Conservation (phyloP, 768 basidiomycete genomes). For the Hirschioporus abietinus region DNA sequence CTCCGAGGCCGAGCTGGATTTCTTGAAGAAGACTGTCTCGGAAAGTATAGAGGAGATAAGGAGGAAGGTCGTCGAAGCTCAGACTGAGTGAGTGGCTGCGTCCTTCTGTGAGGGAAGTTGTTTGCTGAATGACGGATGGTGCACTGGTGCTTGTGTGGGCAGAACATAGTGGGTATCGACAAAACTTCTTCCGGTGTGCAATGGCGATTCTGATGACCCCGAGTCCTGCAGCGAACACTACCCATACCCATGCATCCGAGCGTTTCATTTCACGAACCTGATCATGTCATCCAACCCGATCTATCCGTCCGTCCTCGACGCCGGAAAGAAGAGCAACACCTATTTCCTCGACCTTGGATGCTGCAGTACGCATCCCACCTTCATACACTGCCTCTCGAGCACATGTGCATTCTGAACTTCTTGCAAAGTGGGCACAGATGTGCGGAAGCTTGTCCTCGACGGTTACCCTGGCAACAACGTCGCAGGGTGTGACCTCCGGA, state of each 20-base stretch:
- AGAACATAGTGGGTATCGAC: constrained; percentile 25
- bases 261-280: constrained; percentile 25
- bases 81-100: constrained; percentile 9
- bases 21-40: constrained; percentile 19
- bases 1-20: constrained; percentile 16
- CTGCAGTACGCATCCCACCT: constrained; percentile 21
- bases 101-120: neutral
- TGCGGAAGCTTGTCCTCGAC: constrained; percentile 27
- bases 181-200: neutral
- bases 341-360: constrained; percentile 29
- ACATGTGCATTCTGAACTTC: neutral
- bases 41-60: constrained; percentile 19
- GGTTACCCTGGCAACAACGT: constrained; percentile 26
- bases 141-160: neutral
- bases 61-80: constrained; percentile 20
- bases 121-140: neutral
- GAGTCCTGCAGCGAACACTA: constrained; percentile 19
- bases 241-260: constrained; percentile 29
- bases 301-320: constrained; percentile 22
- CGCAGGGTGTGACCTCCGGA: constrained; percentile 25
- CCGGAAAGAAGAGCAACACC: constrained; percentile 18
- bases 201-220: neutral
- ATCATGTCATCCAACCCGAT: constrained; percentile 23
- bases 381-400: no score
- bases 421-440: constrained; percentile 27